Evolutionary conservation across 129 eudicot species (phyloP), one percentile per base, ranked within the genome.

Genomic region (Chrysanthemum seticuspe): DNA sequence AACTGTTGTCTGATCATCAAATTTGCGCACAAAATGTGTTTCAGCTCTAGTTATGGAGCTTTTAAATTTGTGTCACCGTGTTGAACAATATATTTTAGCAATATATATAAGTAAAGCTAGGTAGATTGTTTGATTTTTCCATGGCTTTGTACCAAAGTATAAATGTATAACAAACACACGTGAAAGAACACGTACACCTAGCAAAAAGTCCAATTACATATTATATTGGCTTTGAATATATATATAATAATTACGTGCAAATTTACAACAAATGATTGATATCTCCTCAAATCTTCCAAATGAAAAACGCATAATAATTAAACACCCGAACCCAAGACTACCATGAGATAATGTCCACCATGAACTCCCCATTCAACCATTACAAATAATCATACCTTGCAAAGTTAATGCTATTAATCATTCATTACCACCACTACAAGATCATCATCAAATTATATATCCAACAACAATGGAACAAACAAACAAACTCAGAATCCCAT

Each of bases 391-490:
- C 60, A 68, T 58, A 58, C 13, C 4, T 57, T 55, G 44, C 57
- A 10, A 23, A 65, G 45, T 15, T 55, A 6, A 3, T 7, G 31
- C 56, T 18, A 9, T 49, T 48, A 64, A 49, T 29, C 44, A 48
- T 6, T 62, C 62, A 50, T 11, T 34, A 62, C 75, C 61, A 45
- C 29, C 69, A 16, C 61, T 7, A 56, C 55, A 12, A 19, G 49
- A 25, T 44, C 65, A 51, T 11, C 63, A 63, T 12, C 65, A 10
- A 15, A 16, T 29, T 16, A 53, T n/a, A 29, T 12, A 14, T 19
- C 10, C 2, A 29, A 14, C 19, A 67, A 13, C 34, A 23, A 77
- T 78, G 82, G 77, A 78, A 57, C 68, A 64, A 78, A 13, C 82
- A 45, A 25, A 18, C 29, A 71, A 64, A 65, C 45, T 67, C 15